Evolutionary conservation across 2,329 filamentous ascomycete genomes (phyloP), one percentile per base, ranked within the genome.

Genomic region (Ceratocystis alfenasii): DNA sequence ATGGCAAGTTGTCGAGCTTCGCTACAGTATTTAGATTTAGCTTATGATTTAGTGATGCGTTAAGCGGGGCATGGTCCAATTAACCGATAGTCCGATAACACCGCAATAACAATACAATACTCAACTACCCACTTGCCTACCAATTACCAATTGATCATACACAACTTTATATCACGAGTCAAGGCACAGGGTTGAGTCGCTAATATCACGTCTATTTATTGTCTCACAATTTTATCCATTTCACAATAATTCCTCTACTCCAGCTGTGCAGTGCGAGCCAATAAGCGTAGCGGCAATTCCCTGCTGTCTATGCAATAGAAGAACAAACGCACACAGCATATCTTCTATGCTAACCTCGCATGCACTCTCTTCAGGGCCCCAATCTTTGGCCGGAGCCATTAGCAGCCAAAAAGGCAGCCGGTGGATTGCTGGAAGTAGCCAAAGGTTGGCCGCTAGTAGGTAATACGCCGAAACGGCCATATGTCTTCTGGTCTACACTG

Each of bases 401-500:
- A 20, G 67, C 65, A 20, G 82, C 84, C 57, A 88, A 78, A 67
- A 88, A 82, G 65, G 84, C 85, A 70, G 88, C 78, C 1, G 81
- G 78, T 17, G 80, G 74, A 5, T 48, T 68, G 17, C 30, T 63
- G 50, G 63, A 63, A 15, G 76, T 73, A 59, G 73, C 72, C 45
- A 75, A 71, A 20, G 75, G 73, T 65, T 75, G 73, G 50, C 72
- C 72, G 69, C 71, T 79, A 1, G 84, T 81, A 1, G 92, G 93
- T 66, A 97, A 78, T 15, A 96, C 88, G 1, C 93, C 93, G 71
- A 95, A 96, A 64, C 93, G 83, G 6, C 93, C 93, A 72, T 93
- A 96, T 5, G 90, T 96, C 80, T 96, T 96, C 76, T 96, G 92
- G 72, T 97, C 93, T 17, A 96, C 87, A 66, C 89, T 95, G 61